A percentile compares a stretch with the other conserved stretches of the same genome.
Evolutionary conservation across 768 basidiomycete genomes (phyloP).

Genomic region (Mycena vulgaris): DNA sequence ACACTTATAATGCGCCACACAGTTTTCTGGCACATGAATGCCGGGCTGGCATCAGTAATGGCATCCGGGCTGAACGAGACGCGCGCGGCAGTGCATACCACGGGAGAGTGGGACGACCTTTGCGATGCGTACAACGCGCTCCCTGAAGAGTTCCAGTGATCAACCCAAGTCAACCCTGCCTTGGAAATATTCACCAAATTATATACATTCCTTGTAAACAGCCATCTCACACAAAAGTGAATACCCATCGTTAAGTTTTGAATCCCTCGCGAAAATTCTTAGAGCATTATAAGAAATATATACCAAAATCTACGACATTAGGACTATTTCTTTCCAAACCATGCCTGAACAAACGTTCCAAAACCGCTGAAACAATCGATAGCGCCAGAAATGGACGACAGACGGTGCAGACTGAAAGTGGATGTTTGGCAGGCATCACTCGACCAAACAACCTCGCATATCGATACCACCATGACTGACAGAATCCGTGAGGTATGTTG

Average conservation of each 20-base stretch:
- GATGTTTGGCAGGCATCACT: not conserved
- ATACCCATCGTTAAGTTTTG: too few relatives aligned
- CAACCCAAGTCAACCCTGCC: too few relatives aligned
- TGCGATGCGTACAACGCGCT: constrained; percentile 38
- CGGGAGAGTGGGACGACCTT: constrained; percentile 35
- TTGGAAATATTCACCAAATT: too few relatives aligned
- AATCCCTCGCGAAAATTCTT: too few relatives aligned
- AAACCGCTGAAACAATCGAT: too few relatives aligned
- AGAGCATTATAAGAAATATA: too few relatives aligned
- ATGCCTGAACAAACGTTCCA: too few relatives aligned
- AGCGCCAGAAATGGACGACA: not conserved
- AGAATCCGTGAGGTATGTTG: constrained; percentile 65
- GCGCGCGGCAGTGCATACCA: constrained; percentile 30
- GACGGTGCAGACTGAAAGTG: constrained; percentile 1
- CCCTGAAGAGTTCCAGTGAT: constrained; percentile 20
- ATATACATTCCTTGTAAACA: too few relatives aligned
- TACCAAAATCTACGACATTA: too few relatives aligned
- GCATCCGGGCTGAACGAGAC: constrained; percentile 23
- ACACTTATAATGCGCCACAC: too few relatives aligned
- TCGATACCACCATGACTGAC: constrained; percentile 59
- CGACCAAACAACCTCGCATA: constrained; percentile 16
- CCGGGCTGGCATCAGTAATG: constrained; percentile 42
- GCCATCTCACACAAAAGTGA: too few relatives aligned
- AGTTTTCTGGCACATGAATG: constrained; percentile 44
- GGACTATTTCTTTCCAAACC: too few relatives aligned